Evolutionary conservation across 345 rosid genomes (phyloP).

Genomic region (Euphorbia pulcherrima): DNA sequence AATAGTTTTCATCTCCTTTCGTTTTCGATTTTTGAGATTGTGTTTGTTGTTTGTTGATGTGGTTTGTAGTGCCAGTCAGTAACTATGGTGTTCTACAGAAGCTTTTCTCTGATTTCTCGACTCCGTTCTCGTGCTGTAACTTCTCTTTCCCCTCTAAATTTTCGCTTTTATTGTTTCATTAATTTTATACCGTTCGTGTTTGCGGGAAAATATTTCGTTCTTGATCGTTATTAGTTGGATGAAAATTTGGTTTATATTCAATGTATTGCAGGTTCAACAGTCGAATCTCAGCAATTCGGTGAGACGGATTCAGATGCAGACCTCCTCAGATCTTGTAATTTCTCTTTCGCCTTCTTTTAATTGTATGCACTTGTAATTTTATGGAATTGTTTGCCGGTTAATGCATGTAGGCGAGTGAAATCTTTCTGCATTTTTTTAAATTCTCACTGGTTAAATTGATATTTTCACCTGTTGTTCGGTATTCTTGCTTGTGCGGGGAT

Average conservation of each 20-base stretch:
- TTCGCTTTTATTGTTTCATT: neutral
- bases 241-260: neutral
- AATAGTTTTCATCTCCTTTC: neutral
- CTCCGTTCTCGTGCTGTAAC: slow-evolving; percentile 69
- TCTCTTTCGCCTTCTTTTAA: neutral
- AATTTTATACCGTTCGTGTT: neutral
- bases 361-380: neutral
- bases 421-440: neutral
- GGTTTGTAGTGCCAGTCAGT: slow-evolving; percentile 8
- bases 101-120: slow-evolving; percentile 54
- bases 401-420: neutral
- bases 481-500: neutral
- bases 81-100: slow-evolving; percentile 63
- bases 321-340: slow-evolving; percentile 59
- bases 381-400: neutral
- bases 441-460: neutral
- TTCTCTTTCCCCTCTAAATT: neutral
- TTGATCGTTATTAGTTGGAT: neutral
- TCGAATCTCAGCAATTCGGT: slow-evolving; percentile 56
- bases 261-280: slow-evolving; percentile 48
- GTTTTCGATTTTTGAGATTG: neutral
- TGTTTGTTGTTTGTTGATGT: neutral
- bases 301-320: slow-evolving; percentile 89
- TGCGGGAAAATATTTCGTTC: neutral
- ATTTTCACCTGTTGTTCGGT: neutral